These are phyloP conservation scores for Cyclotella cryptica DNA, from an alignment of 108 stramenopile genomes.

Conservation along the genomic window DNA sequence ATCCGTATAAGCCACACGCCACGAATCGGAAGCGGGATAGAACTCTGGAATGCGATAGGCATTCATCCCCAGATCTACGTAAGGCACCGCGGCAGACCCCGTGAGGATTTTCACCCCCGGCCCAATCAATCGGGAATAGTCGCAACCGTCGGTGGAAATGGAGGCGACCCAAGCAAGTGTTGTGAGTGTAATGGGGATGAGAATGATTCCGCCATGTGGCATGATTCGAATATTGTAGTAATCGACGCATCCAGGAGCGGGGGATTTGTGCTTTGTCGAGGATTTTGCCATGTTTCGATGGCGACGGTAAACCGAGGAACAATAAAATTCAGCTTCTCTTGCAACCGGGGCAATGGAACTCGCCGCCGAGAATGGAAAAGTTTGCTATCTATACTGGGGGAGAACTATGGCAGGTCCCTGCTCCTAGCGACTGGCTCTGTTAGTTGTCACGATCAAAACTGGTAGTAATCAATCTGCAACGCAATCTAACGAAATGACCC, in stretches of 20 bases:
- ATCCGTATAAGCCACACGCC: constrained; percentile 41
- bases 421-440: too few relatives aligned
- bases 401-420: too few relatives aligned
- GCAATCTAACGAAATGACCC: too few relatives aligned
- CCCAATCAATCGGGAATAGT: constrained; percentile 39
- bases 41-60: constrained; percentile 49
- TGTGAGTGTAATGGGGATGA: constrained; percentile 37
- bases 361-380: too few relatives aligned
- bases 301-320: too few relatives aligned
- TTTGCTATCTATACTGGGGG: too few relatives aligned
- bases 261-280: neutral
- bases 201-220: constrained; percentile 50
- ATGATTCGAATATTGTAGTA: constrained; percentile 38
- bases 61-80: constrained; percentile 38
- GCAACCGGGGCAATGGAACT: too few relatives aligned
- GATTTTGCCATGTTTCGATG: neutral
- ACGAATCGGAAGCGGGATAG: constrained; percentile 38
- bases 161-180: constrained; percentile 42
- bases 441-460: too few relatives aligned
- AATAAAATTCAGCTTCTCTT: too few relatives aligned
- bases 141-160: constrained; percentile 50
- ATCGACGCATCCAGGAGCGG: constrained; percentile 1
- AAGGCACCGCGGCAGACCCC: constrained; percentile 38
- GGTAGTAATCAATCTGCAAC: too few relatives aligned
- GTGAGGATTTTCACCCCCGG: constrained; percentile 49